Base-by-base conservation (phyloP, 148 eudicot species). In the Amaranthus palmeri region DNA sequence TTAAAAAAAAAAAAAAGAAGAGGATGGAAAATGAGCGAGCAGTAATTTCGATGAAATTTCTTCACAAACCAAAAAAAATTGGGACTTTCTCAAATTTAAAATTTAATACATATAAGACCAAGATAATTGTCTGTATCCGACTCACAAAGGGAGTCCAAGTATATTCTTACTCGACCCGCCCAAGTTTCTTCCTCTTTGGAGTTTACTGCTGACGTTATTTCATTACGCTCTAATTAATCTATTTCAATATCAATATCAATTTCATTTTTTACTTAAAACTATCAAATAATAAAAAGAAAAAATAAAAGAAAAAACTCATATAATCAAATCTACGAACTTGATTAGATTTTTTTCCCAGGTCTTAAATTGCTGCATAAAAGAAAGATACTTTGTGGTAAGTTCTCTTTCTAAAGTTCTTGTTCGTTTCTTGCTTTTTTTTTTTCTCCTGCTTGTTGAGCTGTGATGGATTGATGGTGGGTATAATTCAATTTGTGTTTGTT, bases 91-190 rank as follows among this genome's bases (percentile, higher is more conserved):
- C 9, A 13, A 10, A 46, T 44, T 56, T 13, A 54, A 54, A 54
- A 8, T 3, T 10, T 8, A 14, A 6, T 8, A 60, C 36, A 60
- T 43, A 60, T 60, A 60, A 60, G 36, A 44, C 13, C 36, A 42
- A 58, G 3, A 60, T 36, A n/a, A 17, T 10, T 40, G 62, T 58
- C 17, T 10, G 10, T n/a, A 13, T 56, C 14, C 65, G 15, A 43
- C 68, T 12, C 65, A 68, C 41, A 67, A 56, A 18, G 7, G 25
- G 10, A 70, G 58, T 54, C 70, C 47, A 74, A 54, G 74, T 76
- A 76, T 76, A 76, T 76, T 76, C 79, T 70, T 54, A 62, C 70
- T 61, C 62, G 53, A 76, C 79, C 13, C 63, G 50, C 15, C n/a
- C 54, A 76, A 69, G 79, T 54, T 5, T 54, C n/a, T 54, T 54